Evolutionary conservation across 2,329 filamentous ascomycete species (phyloP), one percentile per base, ranked within the genome.

Genomic region (Ophiosphaerella korrae): DNA sequence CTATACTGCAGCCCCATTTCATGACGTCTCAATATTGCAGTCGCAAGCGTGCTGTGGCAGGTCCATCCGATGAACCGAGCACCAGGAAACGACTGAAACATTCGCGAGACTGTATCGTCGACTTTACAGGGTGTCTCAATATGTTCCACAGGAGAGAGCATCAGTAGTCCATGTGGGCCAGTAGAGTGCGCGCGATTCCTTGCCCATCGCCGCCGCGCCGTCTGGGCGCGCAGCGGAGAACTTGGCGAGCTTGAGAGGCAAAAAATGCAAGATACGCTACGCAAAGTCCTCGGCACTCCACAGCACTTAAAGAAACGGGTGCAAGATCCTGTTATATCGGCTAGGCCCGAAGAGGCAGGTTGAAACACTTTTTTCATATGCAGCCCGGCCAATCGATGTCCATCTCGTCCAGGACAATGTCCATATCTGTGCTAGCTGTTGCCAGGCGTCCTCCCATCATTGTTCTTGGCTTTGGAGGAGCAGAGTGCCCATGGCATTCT

Each of bases 281-380:
- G n/a, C 34, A 7, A 37, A 34, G 13, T 31, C 41, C 49, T 47
- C 44, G 53, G 53, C 42, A 36, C 47, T 45, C 52, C 48, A 53
- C 45, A 53, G 43, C 41, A 44, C 37, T 36, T 39, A 12, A 40
- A 42, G 40, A 38, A 46, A 42, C 43, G 47, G 43, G 38, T 41
- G 37, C 45, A 48, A 29, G 26, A 6, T 21, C 18, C 18, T 21
- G 18, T 33, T 11, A 13, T 29, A 3, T 34, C 4, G 9, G 31
- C 57, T 47, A 62, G 14, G 21, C 55, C 42, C 39, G 34, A 59
- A 54, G 35, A 56, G 58, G 62, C 52, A 65, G 62, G 52, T 62
- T 48, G 39, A 35, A 26, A 41, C 24, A 24, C 26, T 37, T 36
- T 40, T 35, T 36, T n/a, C 38, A 47, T 29, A 16, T 34, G 11